A percentile compares a stretch with the other conserved stretches of the same genome.
Conservation (phyloP, 768 basidiomycete genomes). For the Suillus fuscotomentosus region DNA sequence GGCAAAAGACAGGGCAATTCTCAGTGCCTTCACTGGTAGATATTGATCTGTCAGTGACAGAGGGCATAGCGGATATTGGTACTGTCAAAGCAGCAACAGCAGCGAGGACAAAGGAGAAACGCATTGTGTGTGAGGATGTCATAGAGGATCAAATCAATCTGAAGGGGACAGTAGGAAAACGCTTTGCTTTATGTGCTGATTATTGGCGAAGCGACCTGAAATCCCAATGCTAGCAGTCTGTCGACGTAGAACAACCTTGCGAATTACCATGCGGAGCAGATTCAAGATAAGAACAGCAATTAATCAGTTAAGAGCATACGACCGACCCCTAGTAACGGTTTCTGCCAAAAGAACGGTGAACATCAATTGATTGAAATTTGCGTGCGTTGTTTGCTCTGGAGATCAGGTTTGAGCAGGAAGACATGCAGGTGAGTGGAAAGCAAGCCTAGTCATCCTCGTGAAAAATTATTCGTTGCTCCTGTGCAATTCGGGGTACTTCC, state of each 20-base stretch:
- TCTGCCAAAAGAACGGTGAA: not conserved
- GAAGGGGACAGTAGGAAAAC: not conserved
- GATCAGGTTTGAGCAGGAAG: not conserved
- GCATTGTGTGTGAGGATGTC: not conserved
- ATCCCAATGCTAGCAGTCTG: not conserved
- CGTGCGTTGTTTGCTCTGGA: not conserved
- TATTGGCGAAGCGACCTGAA: not conserved
- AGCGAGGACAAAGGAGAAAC: not conserved
- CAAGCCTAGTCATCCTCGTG: conserved; percentile 47
- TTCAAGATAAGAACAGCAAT: not conserved
- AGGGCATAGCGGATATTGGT: not conserved
- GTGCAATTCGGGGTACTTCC: conserved; percentile 23
- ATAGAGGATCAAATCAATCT: not conserved
- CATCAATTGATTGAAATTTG: not conserved
- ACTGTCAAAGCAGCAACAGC: not conserved
- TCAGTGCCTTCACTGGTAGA: not conserved
- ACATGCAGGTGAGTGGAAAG: not conserved
- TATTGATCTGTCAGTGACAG: not conserved
- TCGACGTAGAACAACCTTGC: not conserved
- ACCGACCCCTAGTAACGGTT: not conserved
- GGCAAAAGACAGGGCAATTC: not conserved
- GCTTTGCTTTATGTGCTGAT: not conserved
- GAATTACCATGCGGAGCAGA: not conserved
- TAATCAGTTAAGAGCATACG: not conserved
- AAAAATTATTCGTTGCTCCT: conserved; percentile 41